Percentiles rank a stretch among this genome's conserved stretches.
These are phyloP conservation scores for Tulasnella sp. DNA, from an alignment of 768 basidiomycete genomes.

Conservation along the genomic window DNA sequence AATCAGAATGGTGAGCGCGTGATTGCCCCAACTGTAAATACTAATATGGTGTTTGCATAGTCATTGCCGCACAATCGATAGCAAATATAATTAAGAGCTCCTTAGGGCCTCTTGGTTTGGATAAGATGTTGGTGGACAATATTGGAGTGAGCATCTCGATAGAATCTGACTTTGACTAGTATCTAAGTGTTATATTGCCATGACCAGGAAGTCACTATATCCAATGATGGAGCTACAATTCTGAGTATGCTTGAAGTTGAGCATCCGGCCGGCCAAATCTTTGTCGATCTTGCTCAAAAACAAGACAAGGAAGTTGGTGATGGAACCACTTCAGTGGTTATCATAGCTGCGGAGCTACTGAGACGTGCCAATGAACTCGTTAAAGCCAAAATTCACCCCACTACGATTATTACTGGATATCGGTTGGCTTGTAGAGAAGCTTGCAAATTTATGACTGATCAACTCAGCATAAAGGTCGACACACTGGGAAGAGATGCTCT, in stretches of 20 bases:
- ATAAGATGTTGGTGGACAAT: conserved; percentile 97
- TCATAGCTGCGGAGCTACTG: conserved; percentile 93
- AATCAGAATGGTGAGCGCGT: conserved; percentile 74
- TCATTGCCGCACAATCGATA: conserved; percentile 89
- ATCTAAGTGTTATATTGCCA: not conserved
- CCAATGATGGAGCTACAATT: conserved; percentile 99
- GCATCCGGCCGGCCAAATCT: conserved; percentile 93
- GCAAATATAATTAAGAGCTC: conserved; percentile 97
- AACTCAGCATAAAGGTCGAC: conserved; percentile 90
- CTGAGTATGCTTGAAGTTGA: conserved; percentile 86
- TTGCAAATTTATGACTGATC: conserved; percentile 95
- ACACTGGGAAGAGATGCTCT: conserved; percentile 80
- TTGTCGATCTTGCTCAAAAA: conserved; percentile 96
- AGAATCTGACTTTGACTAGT: conserved; percentile 1
- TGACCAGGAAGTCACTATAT: conserved; percentile 90
- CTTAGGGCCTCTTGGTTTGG: conserved; percentile 84
- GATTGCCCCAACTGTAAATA: conserved; percentile 16
- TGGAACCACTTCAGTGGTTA: conserved; percentile 96
- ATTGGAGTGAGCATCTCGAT: conserved; percentile 61
- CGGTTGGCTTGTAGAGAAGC: conserved; percentile 93
- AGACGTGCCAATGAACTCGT: conserved; percentile 96
- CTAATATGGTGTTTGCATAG: conserved; percentile 31
- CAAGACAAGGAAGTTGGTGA: conserved; percentile 99
- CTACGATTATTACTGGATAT: conserved; percentile 98
- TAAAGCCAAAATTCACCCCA: conserved; percentile 96